These are phyloP conservation scores for Fusarium nygamai DNA, from an alignment of 2,329 filamentous ascomycete genomes.

Conservation along the genomic window DNA sequence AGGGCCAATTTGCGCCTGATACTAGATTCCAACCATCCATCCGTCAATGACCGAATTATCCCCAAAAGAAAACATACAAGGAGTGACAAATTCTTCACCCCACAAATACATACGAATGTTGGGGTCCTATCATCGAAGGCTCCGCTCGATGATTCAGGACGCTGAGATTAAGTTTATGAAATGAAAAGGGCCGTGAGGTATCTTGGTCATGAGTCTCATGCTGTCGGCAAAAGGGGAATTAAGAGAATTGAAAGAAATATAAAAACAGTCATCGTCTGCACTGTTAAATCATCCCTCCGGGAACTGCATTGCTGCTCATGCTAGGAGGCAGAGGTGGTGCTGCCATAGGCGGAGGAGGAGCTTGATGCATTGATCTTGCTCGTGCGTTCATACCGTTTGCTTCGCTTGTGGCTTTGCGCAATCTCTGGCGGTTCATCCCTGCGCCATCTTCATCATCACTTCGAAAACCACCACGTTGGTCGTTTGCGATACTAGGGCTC, in stretches of 20 bases:
- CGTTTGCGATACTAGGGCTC: constrained; percentile 32
- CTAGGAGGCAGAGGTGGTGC: constrained; percentile 43
- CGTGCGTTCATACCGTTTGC: constrained; percentile 47
- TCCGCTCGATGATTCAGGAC: not conserved
- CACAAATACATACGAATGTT: constrained; percentile 23
- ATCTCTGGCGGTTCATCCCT: constrained; percentile 50
- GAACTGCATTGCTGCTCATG: constrained; percentile 47
- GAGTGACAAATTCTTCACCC: constrained; percentile 23
- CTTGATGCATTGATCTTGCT: constrained; percentile 42
- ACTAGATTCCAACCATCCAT: constrained; percentile 32
- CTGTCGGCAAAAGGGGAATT: constrained; percentile 23
- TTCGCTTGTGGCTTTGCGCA: constrained; percentile 58
- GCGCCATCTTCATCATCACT: constrained; percentile 54
- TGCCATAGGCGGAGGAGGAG: constrained; percentile 38
- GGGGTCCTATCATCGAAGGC: not conserved
- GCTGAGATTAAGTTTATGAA: constrained; percentile 25
- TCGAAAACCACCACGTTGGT: constrained; percentile 47
- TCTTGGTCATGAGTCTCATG: constrained; percentile 37
- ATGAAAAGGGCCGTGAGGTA: constrained; percentile 34
- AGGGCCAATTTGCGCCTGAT: constrained; percentile 34
- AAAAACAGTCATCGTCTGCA: constrained; percentile 6
- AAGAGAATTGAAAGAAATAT: constrained; percentile 24
- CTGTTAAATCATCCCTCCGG: constrained; percentile 59
- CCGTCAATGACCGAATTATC: constrained; percentile 22
- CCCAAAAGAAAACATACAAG: constrained; percentile 28